These are phyloP conservation scores for Arthromyces matolae DNA, from an alignment of 768 basidiomycete genomes.

Conservation along the genomic window DNA sequence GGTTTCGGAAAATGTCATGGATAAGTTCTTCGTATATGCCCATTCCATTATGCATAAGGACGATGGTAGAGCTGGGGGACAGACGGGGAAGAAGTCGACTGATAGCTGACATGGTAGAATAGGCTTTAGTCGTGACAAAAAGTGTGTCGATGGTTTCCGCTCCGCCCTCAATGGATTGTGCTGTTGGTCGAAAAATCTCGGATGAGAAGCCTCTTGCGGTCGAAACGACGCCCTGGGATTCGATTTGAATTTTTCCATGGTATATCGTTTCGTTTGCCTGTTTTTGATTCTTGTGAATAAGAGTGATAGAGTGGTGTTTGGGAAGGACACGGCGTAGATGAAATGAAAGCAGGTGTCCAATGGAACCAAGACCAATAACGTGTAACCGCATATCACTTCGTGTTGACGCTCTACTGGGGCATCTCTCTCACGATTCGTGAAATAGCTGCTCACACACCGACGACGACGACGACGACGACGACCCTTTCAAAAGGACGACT, in stretches of 20 bases:
- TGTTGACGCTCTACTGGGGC: not conserved
- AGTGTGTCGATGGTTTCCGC: slow-evolving; percentile 62
- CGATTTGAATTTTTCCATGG: slow-evolving; percentile 42
- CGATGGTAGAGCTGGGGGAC: slow-evolving; percentile 68
- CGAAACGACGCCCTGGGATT: slow-evolving; percentile 43
- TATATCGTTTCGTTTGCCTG: slow-evolving; percentile 33
- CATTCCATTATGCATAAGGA: slow-evolving; percentile 94
- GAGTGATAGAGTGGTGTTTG: slow-evolving; percentile 49
- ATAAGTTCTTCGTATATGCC: slow-evolving; percentile 83
- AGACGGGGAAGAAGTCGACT: slow-evolving; percentile 59
- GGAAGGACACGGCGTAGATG: slow-evolving; percentile 67
- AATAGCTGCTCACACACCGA: too few species aligned
- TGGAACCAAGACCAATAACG: slow-evolving; percentile 75
- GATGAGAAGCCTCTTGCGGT: slow-evolving; percentile 43
- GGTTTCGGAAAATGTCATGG: slow-evolving; percentile 64
- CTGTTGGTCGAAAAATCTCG: slow-evolving; percentile 39
- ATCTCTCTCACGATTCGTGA: too few species aligned
- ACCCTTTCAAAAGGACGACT: not conserved
- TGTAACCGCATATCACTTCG: slow-evolving; percentile 59
- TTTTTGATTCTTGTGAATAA: slow-evolving; percentile 59
- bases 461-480: not conserved
- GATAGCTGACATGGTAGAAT: slow-evolving; percentile 57
- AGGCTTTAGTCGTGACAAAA: slow-evolving; percentile 79
- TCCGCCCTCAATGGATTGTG: slow-evolving; percentile 4
- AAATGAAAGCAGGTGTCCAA: slow-evolving; percentile 80